Percentiles rank a stretch among this genome's conserved stretches.
These are phyloP conservation scores for Leishmania aethiopica DNA, from an alignment of 208 protist species.

Conservation along the genomic window DNA sequence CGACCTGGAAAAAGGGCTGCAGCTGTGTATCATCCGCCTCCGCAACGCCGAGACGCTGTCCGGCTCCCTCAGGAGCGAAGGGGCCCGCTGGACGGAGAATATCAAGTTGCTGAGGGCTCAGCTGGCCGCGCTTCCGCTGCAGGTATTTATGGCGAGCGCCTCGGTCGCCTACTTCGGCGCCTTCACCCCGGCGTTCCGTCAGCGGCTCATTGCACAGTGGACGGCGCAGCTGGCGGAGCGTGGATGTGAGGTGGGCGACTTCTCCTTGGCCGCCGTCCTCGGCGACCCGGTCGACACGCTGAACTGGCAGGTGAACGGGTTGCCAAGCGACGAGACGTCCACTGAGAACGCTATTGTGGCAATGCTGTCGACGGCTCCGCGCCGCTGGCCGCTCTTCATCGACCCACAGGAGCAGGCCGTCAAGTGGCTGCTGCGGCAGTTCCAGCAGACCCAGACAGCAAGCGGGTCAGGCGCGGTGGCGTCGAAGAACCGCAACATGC, in stretches of 20 bases:
- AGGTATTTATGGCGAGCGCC: conserved; percentile 95
- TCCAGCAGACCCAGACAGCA: conserved; percentile 29
- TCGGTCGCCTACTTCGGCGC: conserved; percentile 95
- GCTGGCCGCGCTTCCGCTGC: conserved; percentile 87
- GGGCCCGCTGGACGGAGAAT: conserved; percentile 94
- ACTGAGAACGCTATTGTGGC: conserved; percentile 97
- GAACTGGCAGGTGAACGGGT: conserved; percentile 96
- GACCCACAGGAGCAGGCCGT: conserved; percentile 96
- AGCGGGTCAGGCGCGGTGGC: conserved; percentile 20
- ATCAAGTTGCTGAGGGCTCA: conserved; percentile 73
- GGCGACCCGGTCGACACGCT: conserved; percentile 96
- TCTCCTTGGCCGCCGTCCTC: conserved; percentile 63
- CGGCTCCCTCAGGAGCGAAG: conserved; percentile 93
- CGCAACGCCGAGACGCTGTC: conserved; percentile 96
- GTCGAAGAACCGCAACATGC: conserved; percentile 39
- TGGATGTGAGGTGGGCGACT: conserved; percentile 62
- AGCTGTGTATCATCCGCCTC: conserved; percentile 88
- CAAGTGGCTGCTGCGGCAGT: conserved; percentile 94
- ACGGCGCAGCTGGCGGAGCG: conserved; percentile 46
- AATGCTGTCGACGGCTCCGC: conserved; percentile 69
- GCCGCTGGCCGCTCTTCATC: conserved; percentile 95
- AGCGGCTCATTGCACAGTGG: conserved; percentile 87
- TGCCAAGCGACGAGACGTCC: conserved; percentile 96
- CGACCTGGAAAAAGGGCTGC: conserved; percentile 87
- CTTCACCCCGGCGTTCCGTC: conserved; percentile 94